Evolutionary conservation across 2,329 filamentous ascomycete genomes (phyloP), one percentile per base, ranked within the genome.

Genomic region (Annulohypoxylon truncatum): DNA sequence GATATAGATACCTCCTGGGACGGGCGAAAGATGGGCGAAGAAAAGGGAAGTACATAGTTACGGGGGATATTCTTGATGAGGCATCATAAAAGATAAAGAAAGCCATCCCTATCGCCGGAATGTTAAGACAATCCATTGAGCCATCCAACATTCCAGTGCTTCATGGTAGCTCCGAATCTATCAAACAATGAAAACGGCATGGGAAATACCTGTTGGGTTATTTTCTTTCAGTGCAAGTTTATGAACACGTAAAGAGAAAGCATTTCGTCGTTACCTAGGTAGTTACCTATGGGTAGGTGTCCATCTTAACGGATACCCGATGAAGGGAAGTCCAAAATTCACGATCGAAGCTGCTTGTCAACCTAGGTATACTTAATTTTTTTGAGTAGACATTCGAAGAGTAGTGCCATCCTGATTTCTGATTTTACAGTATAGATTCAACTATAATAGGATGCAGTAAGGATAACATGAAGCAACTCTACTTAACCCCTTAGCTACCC

Each of bases 1-100:
- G 20, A 53, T 38, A 13, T 42, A 53, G 51, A 53, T 63, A 51
- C 20, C 33, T 54, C 22, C 35, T 58, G 52, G 33, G 33, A 53
- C 50, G 46, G 66, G 61, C 40, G 31, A 54, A 29, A 42, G 58
- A 60, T 38, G 33, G 48, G 44, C 48, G 52, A 61, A 28, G 20
- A 26, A 24, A 40, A 47, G 46, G 48, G 44, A 48, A 53, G 22
- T 20, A 48, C 24, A 31, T 24, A 20, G 13, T 50, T 47, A 58
- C 64, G 63, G 50, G 59, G 66, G 63, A 55, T 63, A 73, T 75
- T 68, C 69, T 72, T 69, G 65, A 72, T 58, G 64, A 69, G 56
- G 59, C 60, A 70, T 71, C 56, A 71, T 71, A 64, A 70, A 31
- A 57, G 60, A 60, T 66, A 71, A 71, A 71, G 61, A 60, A 57